Evolutionary conservation across 257 asterid species (phyloP).

Genomic region (Nicotiana knightiana): DNA sequence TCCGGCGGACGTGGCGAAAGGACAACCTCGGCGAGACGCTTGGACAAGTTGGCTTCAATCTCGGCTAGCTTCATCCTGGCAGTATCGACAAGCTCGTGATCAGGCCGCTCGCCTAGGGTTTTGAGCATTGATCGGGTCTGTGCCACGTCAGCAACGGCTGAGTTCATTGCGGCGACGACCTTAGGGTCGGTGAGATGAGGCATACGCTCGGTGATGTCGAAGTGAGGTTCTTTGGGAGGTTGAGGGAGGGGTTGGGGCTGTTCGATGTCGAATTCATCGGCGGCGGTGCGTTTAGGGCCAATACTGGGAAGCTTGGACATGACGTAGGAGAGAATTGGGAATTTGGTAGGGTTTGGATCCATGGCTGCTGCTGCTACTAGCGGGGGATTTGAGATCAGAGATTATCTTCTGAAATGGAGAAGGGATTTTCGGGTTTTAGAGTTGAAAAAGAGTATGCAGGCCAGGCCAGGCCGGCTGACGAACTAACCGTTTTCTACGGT

Average conservation of each 20-base stretch:
- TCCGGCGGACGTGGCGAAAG: slow-evolving; percentile 26
- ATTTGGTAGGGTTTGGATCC: slow-evolving; percentile 83
- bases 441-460: neutral
- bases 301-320: slow-evolving; percentile 68
- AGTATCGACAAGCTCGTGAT: slow-evolving; percentile 76
- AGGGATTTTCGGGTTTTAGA: neutral
- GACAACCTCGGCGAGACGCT: slow-evolving; percentile 29
- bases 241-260: slow-evolving; percentile 36
- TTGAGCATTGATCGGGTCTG: slow-evolving; percentile 66
- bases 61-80: slow-evolving; percentile 60
- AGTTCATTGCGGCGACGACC: slow-evolving; percentile 60
- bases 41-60: slow-evolving; percentile 36
- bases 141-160: slow-evolving; percentile 68
- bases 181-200: slow-evolving; percentile 73
- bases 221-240: slow-evolving; percentile 48
- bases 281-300: slow-evolving; percentile 32
- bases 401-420: neutral
- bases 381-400: neutral
- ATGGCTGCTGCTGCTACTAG: slow-evolving; percentile 18
- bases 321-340: slow-evolving; percentile 84
- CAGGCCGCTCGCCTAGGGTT: slow-evolving; percentile 75
- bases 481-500: neutral
- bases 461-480: neutral
- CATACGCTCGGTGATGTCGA: slow-evolving; percentile 81
- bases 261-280: slow-evolving; percentile 61